These are phyloP conservation scores for Epichloe scottii DNA, from an alignment of 2,329 filamentous ascomycete species.

Conservation along the genomic window DNA sequence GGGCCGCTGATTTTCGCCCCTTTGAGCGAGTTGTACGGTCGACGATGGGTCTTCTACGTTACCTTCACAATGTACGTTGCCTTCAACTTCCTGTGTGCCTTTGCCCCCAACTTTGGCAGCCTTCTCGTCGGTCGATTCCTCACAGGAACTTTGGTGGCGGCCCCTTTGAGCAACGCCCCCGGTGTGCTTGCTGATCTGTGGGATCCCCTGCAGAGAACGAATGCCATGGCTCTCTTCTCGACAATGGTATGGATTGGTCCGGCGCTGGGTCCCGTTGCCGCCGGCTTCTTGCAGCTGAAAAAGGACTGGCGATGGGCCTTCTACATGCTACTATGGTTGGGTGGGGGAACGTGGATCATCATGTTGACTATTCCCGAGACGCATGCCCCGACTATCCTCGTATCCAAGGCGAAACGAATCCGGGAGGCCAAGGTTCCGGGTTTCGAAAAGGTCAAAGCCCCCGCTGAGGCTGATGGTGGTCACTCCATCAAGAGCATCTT, in stretches of 20 bases:
- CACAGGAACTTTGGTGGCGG: conserved; percentile 41
- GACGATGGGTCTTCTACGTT: conserved; percentile 39
- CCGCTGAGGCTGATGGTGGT: conserved; percentile 32
- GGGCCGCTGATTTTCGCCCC: conserved; percentile 48
- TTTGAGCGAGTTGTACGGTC: conserved; percentile 43
- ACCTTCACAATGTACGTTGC: conserved; percentile 35
- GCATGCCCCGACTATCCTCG: conserved; percentile 34
- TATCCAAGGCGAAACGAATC: conserved; percentile 40
- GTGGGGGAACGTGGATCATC: conserved; percentile 23
- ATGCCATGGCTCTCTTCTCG: conserved; percentile 40
- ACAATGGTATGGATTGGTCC: conserved; percentile 42
- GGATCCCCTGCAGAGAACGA: conserved; percentile 37
- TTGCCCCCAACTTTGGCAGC: conserved; percentile 38
- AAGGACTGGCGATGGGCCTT: conserved; percentile 42
- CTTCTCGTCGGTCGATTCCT: conserved; percentile 43
- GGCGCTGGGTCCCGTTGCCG: conserved; percentile 38
- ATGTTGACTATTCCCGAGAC: conserved; percentile 50
- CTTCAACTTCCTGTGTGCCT: conserved; percentile 42
- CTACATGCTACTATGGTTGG: conserved; percentile 33
- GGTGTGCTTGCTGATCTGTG: conserved; percentile 43
- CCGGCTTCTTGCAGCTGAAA: conserved; percentile 44
- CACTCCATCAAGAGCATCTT: conserved; percentile 31
- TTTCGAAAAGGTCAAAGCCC: conserved; percentile 38
- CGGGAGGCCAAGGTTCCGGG: conserved; percentile 33
- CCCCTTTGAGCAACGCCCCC: conserved; percentile 34